Evolutionary conservation across 352 stramenopile genomes (phyloP).

Genomic region (Blastocystis sp.): DNA sequence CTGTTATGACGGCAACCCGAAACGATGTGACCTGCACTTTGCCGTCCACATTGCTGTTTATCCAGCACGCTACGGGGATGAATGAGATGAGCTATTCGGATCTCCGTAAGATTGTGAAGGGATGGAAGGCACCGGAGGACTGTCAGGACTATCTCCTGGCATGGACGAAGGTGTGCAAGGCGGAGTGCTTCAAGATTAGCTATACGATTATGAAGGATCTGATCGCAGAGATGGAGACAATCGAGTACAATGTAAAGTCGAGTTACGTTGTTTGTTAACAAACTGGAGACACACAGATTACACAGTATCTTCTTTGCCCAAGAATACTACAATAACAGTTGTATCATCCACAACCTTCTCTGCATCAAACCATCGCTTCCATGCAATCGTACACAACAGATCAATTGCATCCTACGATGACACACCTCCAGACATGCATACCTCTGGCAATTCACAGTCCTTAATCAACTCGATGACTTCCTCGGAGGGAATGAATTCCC

Average conservation of each 20-base stretch:
- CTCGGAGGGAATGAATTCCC: slow-evolving; percentile 94
- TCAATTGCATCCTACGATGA: background rate
- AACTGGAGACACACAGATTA: background rate
- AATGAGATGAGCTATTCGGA: slow-evolving; percentile 27
- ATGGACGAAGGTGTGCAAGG: slow-evolving; percentile 52
- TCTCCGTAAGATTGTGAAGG: slow-evolving; percentile 22
- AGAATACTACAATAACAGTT: slow-evolving; percentile 90
- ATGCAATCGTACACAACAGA: slow-evolving; percentile 19
- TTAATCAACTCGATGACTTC: slow-evolving; percentile 87
- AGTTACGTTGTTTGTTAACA: background rate
- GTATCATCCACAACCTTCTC: slow-evolving; percentile 98
- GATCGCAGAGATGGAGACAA: slow-evolving; percentile 41
- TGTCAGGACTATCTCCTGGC: slow-evolving; percentile 8
- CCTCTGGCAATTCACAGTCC: slow-evolving; percentile 76
- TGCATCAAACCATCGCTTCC: slow-evolving; percentile 89
- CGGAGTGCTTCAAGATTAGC: slow-evolving; percentile 32
- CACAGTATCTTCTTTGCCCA: slow-evolving; percentile 64
- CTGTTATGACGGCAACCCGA: background rate
- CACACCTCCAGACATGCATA: background rate
- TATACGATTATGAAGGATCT: slow-evolving; percentile 60
- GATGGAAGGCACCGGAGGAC: background rate
- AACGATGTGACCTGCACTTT: slow-evolving; percentile 26
- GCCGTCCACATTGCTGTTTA: slow-evolving; percentile 22
- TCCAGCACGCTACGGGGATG: slow-evolving; percentile 41
- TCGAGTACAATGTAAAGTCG: slow-evolving; percentile 48